Conservation (phyloP, 768 basidiomycete species). For the Mycena chlorophos region DNA sequence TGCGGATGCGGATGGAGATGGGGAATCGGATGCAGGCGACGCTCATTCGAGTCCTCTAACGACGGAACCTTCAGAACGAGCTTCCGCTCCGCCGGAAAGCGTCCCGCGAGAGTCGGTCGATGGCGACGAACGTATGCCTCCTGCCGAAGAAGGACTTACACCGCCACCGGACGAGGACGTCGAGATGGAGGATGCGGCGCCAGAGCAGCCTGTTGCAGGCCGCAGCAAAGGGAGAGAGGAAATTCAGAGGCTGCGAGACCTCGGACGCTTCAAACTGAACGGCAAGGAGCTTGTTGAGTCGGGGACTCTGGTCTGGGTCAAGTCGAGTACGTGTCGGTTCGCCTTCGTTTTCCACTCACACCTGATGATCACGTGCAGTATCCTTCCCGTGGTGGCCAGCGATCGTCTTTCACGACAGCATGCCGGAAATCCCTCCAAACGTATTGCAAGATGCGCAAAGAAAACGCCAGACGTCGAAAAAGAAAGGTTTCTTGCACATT, state of each 20-base stretch:
- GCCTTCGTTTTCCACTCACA: conserved; percentile 8
- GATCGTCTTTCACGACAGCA: conserved; percentile 66
- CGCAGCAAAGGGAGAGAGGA: background rate
- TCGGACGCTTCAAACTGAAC: conserved; percentile 8
- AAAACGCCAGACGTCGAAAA: conserved; percentile 33
- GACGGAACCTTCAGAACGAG: conserved; percentile 40
- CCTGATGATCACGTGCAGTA: conserved; percentile 29
- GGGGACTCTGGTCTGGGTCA: conserved; percentile 86
- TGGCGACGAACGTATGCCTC: too few relatives aligned
- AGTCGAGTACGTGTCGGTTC: conserved; percentile 51
- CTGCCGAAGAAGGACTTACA: background rate
- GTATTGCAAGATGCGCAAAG: conserved; percentile 30
- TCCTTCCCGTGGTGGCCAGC: conserved; percentile 90
- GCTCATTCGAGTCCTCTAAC: conserved; percentile 47
- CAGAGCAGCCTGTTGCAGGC: background rate
- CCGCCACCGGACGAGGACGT: background rate
- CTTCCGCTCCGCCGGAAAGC: too few relatives aligned
- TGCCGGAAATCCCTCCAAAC: conserved; percentile 53
- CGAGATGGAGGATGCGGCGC: background rate
- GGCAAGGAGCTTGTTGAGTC: conserved; percentile 20
- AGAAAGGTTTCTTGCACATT: conserved; percentile 52
- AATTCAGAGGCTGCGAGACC: background rate
- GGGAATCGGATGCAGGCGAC: conserved; percentile 18
- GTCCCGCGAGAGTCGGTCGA: too few relatives aligned
- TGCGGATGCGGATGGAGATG: conserved; percentile 17